Percentiles rank a stretch among this genome's conserved stretches.
These are phyloP conservation scores for Fusarium multiceps DNA, from an alignment of 2,329 filamentous ascomycete genomes.

Conservation along the genomic window DNA sequence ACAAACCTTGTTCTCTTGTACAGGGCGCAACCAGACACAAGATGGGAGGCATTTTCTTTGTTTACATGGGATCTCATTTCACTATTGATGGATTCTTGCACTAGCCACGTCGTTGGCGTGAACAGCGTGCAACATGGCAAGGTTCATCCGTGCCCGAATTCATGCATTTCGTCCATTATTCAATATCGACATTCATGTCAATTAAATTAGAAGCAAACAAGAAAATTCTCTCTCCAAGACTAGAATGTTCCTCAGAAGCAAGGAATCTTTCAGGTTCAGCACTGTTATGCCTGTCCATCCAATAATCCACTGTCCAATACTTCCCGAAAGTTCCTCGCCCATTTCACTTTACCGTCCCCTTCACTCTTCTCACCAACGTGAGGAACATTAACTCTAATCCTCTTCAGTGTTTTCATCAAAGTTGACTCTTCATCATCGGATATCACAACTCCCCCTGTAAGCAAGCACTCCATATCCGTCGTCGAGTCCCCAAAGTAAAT, in stretches of 20 bases:
- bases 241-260: neutral
- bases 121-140: neutral
- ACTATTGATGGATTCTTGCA: neutral
- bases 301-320: constrained; percentile 51
- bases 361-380: constrained; percentile 48
- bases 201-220: neutral
- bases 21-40: neutral
- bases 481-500: constrained; percentile 70
- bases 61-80: neutral
- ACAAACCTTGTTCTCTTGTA: neutral
- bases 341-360: constrained; percentile 46
- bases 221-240: neutral
- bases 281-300: constrained; percentile 1
- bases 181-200: neutral
- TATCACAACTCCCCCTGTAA: constrained; percentile 61
- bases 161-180: neutral
- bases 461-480: constrained; percentile 66
- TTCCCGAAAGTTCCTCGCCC: constrained; percentile 59
- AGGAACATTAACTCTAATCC: constrained; percentile 53
- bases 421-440: constrained; percentile 51
- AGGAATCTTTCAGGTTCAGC: neutral
- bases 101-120: neutral
- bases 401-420: constrained; percentile 52
- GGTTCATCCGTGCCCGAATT: constrained; percentile 3
- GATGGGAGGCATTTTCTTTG: neutral